phyloP scores from a whole-genome alignment of 441 rosid genomes.

The Erysimum pusillum region DNA sequence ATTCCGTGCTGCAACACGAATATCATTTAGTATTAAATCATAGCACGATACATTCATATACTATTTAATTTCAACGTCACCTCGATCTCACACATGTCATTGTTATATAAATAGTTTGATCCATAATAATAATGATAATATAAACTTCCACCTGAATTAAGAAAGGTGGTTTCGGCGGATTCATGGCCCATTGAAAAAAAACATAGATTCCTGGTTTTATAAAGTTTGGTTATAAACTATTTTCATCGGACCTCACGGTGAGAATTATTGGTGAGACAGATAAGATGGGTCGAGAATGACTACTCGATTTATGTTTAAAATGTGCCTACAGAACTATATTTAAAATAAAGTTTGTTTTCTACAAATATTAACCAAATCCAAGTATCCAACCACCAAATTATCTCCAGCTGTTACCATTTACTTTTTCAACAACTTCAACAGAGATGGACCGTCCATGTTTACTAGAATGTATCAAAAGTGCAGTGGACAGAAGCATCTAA shows the following conservation, averaged over 20 bases:
- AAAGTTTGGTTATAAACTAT: constrained; percentile 23
- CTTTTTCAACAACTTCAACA: constrained; percentile 17
- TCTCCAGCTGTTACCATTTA: constrained; percentile 42
- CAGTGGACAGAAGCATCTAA: constrained; percentile 13
- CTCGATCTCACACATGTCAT: too few species aligned
- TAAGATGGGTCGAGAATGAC: constrained; percentile 32
- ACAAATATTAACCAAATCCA: constrained; percentile 3
- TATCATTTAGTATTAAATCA: too few species aligned
- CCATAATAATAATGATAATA: neutral
- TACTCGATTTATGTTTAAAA: neutral
- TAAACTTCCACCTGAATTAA: neutral
- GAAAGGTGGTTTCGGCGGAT: constrained; percentile 31
- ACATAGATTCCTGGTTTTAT: constrained; percentile 42
- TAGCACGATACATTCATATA: too few species aligned
- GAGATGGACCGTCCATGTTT: constrained; percentile 17
- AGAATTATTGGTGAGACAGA: constrained; percentile 44
- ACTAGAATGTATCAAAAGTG: constrained; percentile 11
- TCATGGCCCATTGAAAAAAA: constrained; percentile 38
- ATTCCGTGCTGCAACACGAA: too few species aligned
- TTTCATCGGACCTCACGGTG: constrained; percentile 8
- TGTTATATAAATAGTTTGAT: neutral
- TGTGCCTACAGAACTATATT: neutral
- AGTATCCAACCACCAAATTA: constrained; percentile 33
- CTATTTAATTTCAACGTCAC: too few species aligned
- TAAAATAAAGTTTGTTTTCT: neutral